Base-by-base conservation (phyloP, 805 yeast species). In the Yarrowia yakushimensis region DNA sequence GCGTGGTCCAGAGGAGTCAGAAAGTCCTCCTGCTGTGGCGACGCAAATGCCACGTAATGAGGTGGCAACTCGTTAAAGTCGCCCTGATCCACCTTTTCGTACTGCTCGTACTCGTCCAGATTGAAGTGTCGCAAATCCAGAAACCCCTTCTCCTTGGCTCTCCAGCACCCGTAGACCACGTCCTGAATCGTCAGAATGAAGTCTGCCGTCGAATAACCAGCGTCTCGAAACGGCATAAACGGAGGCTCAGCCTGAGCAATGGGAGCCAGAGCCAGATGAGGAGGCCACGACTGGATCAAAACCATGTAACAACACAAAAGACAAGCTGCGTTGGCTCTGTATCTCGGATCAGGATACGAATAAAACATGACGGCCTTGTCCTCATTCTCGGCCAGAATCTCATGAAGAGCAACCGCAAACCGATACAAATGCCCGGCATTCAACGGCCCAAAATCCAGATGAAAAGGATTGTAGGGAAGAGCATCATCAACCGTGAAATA, bases 21-120 rank as follows among this genome's bases (percentile, higher is more conserved):
- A 48, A 66, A 63, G 39, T 67, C 69, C 17, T 68, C 66, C 54
- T 74, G 74, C 70, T 86, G 92, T 69, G 99, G 99, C 1, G 97
- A 91, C 5, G 99, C 99, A 80, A 94, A 94, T 30, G 99, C 99
- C 67, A 94, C 87, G 70, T 93, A 94, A 72, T 94, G 96, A 65
- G 94, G 93, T 2, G 97, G 88, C 52, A 94, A 78, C 36, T 87
- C 86, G 73, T 94, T 94, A 70, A 94, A 89, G 74, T 94, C 99
- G 66, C 99, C 99, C 73, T 92, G 94, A 72, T 94, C 98, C 2
- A 94, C 99, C 66, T 96, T 79, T 74, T 94, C 99, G 71, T 89
- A 92, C 70, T 85, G 88, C 74, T 94, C 99, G 73, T 92, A 93
- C 70, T 90, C 96, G 72, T 94, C 98, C 63, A 94, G 79, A 71